phyloP scores from a whole-genome alignment of 2,329 filamentous ascomycete genomes.

The Cordyceps pruinosa region DNA sequence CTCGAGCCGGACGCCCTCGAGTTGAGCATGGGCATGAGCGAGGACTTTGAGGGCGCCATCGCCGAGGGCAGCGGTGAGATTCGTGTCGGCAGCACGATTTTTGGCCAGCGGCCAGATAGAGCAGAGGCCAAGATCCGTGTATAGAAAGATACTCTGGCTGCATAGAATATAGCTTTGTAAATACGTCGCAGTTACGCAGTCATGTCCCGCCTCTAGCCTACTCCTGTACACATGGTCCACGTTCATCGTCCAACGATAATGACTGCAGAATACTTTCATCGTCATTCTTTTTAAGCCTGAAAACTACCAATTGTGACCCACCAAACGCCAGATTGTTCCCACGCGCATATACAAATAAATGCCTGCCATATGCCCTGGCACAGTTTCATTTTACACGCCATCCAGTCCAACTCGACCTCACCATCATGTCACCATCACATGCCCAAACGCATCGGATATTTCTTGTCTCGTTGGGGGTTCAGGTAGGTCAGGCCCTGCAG shows the following conservation, averaged over 20 bases:
- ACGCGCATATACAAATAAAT: conserved; percentile 5
- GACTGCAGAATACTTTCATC: background rate
- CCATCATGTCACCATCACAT: conserved; percentile 42
- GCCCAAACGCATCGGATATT: conserved; percentile 50
- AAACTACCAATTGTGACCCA: background rate
- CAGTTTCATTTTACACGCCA: background rate
- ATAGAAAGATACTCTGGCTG: conserved; percentile 21
- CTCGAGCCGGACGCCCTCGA: conserved; percentile 55
- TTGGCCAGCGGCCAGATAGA: conserved; percentile 74
- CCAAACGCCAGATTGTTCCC: conserved; percentile 5
- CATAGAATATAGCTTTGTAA: background rate
- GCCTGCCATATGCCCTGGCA: background rate
- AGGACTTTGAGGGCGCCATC: conserved; percentile 89
- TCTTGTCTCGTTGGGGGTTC: conserved; percentile 40
- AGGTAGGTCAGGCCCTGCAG: conserved; percentile 32
- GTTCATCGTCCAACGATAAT: background rate
- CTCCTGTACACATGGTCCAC: background rate
- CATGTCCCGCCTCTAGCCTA: too few relatives aligned
- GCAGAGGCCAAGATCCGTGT: conserved; percentile 65
- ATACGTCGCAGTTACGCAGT: background rate
- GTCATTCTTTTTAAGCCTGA: background rate
- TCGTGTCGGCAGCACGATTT: conserved; percentile 87
- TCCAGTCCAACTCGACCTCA: background rate
- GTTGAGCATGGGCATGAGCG: conserved; percentile 98
- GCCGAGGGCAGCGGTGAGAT: conserved; percentile 80